Evolutionary conservation across 192 early-diverging fungal species (phyloP), one percentile per base, ranked within the genome.

Genomic region (Entomortierella lignicola): DNA sequence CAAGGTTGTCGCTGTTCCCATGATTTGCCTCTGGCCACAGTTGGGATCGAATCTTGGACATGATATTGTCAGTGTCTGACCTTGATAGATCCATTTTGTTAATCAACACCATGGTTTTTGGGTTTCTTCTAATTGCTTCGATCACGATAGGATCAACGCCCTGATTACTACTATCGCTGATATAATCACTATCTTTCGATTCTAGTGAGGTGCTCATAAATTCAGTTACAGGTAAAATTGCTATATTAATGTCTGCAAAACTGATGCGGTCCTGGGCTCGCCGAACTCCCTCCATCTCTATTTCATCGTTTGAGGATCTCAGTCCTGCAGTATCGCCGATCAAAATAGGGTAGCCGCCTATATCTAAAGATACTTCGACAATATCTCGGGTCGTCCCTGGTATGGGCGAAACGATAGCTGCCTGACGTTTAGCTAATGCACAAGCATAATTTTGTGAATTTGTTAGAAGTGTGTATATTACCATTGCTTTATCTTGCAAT

Each of bases 341-440:
- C n/a, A 93, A 82, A 32, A 94, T 75, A 23, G 93, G 93, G 67
- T 92, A 94, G 13, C 91, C 92, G 27, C 89, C 92, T 52, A 93
- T 82, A 59, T 94, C 89, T 34, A 93, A 37, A 5, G 87, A 91
- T 1, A 90, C 84, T 66, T 94, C 92, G 11, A 94, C 85, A 4
- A 94, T 73, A 81, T 94, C 93, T 5, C 93, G 66, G 8, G 92
- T 94, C 21, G 93, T 94, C 18, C 93, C 93, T 27, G 92, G 89
- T 23, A 89, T 85, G 8, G 87, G 84, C 32, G 91, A 92, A 31
- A 92, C 92, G 47, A 94, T 93, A 0, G 92, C 92, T 15, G 91
- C 93, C 64, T 90, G 88, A 29, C 91, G 82, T 59, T 89, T 88
- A 3, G 92, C 92, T 90, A 75, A 29, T 29, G 20, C 32, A 42